Evolutionary conservation across 352 stramenopile genomes (phyloP).

Genomic region (Phytopythium kandeliae): DNA sequence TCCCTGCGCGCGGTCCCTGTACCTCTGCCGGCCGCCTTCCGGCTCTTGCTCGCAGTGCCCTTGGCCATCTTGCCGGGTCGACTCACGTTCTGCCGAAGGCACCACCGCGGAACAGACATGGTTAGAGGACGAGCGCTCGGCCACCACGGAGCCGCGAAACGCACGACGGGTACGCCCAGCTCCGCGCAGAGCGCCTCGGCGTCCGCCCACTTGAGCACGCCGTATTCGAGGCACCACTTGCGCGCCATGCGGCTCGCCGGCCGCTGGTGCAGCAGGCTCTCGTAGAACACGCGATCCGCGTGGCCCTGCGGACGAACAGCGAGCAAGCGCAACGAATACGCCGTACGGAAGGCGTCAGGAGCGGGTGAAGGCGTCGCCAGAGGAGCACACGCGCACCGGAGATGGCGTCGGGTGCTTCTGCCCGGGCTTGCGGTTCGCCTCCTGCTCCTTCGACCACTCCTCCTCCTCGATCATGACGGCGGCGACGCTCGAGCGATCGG

Average conservation of each 20-base stretch:
- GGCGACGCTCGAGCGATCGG: too few relatives aligned
- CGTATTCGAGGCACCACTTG: constrained; percentile 90
- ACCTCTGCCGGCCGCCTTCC: constrained; percentile 19
- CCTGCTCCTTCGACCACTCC: constrained; percentile 87
- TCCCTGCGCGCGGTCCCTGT: constrained; percentile 26
- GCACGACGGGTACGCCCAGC: constrained; percentile 54
- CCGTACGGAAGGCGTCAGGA: too few relatives aligned
- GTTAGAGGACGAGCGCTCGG: constrained; percentile 6
- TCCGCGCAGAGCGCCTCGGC: constrained; percentile 76
- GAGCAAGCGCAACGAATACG: too few relatives aligned
- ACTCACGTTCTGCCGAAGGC: constrained; percentile 40
- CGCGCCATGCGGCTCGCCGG: constrained; percentile 81
- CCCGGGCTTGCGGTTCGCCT: constrained; percentile 84
- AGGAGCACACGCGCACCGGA: constrained; percentile 32
- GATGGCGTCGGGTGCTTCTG: constrained; percentile 87
- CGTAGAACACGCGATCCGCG: constrained; percentile 88
- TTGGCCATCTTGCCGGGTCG: constrained; percentile 37
- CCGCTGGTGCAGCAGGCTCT: constrained; percentile 83
- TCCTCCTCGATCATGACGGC: constrained; percentile 86
- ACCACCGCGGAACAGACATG: not conserved
- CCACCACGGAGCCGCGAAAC: constrained; percentile 21
- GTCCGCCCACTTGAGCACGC: constrained; percentile 84
- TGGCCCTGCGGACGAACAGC: too few relatives aligned
- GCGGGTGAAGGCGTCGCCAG: not conserved
- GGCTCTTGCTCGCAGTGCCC: constrained; percentile 21